Base-by-base conservation (phyloP, 1,284 basidiomycete species). In the Cryptococcus depauperatus region DNA sequence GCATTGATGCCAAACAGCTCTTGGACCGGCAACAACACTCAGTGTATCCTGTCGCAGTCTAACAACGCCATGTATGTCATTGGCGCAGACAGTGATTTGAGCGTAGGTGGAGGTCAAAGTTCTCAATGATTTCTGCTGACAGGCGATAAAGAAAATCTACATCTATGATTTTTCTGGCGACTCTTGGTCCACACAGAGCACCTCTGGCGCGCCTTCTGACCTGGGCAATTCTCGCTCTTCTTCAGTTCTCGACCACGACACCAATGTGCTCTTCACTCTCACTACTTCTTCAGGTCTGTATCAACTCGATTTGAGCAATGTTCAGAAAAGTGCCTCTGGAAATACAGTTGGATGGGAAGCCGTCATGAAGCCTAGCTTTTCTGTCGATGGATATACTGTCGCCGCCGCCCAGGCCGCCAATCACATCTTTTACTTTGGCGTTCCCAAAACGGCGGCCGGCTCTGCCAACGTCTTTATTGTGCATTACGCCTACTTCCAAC, bases 221-320 rank as follows among this genome's bases (percentile, higher is more conserved):
- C 44, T 64, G 10, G 59, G 61, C 26, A 57, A 58, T 45, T 61
- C 66, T 29, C 62, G 68, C 46, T 69, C 66, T 4, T 54, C 66
- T 11, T 59, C 83, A 23, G 80, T 90, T 50, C 77, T 91, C 32
- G 88, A 92, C 70, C 87, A 90, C 57, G 87, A 91, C 69, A 91
- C 87, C 43, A 88, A 89, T 51, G 78, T 82, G 49, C 81, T 90
- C 72, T 88, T 65, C 62, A 62, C 68, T 19, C 53, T 68, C 29
- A 46, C 50, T 35, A 42, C 46, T 33, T 58, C 54, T 18, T 54
- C 43, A 2, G 54, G 60, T n/a, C 37, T 66, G 18, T 87, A 74
- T 62, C 76, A 76, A 51, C 74, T 89, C 29, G 77, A 87, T 64
- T 79, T 91, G 76, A 74, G 71, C 16, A 56, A 68, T 5, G 72